phyloP scores from a whole-genome alignment of 2,329 filamentous ascomycete species.

The Alternaria brassicicola region DNA sequence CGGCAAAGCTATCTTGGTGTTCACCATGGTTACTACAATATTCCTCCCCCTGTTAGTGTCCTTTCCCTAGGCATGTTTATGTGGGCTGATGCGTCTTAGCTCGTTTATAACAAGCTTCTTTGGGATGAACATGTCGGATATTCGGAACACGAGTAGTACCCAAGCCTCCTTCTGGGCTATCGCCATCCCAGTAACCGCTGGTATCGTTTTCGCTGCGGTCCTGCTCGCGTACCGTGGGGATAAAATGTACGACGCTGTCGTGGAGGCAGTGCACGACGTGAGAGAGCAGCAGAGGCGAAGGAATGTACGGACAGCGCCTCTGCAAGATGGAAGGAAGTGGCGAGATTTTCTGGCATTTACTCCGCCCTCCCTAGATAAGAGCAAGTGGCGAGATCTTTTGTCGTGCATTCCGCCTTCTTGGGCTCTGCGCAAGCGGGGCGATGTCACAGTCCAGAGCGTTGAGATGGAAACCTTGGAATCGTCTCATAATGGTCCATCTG shows the following conservation, averaged over 20 bases:
- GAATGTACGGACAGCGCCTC: background rate
- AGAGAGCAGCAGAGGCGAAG: background rate
- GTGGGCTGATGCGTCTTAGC: background rate
- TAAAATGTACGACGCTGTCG: constrained; percentile 1
- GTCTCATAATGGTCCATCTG: too few species aligned
- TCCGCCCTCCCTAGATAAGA: too few species aligned
- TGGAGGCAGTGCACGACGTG: background rate
- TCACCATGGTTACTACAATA: constrained; percentile 42
- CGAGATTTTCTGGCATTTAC: too few species aligned
- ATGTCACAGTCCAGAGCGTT: background rate
- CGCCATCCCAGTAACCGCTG: constrained; percentile 17
- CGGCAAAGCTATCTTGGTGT: constrained; percentile 16
- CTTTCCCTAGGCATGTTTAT: constrained; percentile 7
- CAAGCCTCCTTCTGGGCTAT: constrained; percentile 25
- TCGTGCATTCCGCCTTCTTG: background rate
- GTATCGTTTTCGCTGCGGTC: constrained; percentile 2
- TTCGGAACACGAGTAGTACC: constrained; percentile 14
- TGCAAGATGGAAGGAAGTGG: background rate
- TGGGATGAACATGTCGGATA: constrained; percentile 26
- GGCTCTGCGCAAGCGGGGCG: background rate
- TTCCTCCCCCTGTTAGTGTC: constrained; percentile 34
- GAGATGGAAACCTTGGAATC: too few species aligned
- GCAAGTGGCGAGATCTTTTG: background rate
- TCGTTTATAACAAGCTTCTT: constrained; percentile 23
- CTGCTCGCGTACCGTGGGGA: constrained; percentile 8